These are phyloP conservation scores for Solanum gracilifrons DNA, from an alignment of 257 asterid species.

Conservation along the genomic window DNA sequence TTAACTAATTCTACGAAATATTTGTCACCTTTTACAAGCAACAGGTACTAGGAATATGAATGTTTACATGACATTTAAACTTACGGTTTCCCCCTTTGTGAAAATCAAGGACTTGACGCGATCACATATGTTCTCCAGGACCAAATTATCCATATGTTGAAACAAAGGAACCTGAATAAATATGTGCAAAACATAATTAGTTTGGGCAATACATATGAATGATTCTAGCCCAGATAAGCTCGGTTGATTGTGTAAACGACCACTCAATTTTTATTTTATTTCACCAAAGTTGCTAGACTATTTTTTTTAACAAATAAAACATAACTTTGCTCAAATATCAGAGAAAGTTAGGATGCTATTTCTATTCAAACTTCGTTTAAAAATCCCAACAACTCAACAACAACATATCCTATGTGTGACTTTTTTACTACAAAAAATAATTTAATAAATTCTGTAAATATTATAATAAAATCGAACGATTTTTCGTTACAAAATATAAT, in stretches of 20 bases:
- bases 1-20: neutral
- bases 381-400: neutral
- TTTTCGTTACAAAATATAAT: neutral
- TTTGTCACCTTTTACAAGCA: neutral
- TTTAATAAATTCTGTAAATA: neutral
- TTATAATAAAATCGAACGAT: neutral
- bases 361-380: neutral
- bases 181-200: neutral
- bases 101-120: slow-evolving; percentile 90
- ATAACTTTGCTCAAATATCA: neutral
- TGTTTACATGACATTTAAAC: neutral
- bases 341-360: neutral
- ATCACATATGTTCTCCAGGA: slow-evolving; percentile 88
- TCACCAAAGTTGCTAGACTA: neutral
- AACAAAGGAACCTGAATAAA: slow-evolving; percentile 68
- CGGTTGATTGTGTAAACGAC: neutral
- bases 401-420: neutral
- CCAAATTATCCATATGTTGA: slow-evolving; percentile 94
- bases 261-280: neutral
- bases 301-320: neutral
- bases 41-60: neutral
- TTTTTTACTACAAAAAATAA: neutral
- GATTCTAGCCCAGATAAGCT: neutral
- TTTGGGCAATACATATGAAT: neutral
- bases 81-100: slow-evolving; percentile 91